phyloP scores from a whole-genome alignment of 257 asterid genomes.

The Fraxinus americana region DNA sequence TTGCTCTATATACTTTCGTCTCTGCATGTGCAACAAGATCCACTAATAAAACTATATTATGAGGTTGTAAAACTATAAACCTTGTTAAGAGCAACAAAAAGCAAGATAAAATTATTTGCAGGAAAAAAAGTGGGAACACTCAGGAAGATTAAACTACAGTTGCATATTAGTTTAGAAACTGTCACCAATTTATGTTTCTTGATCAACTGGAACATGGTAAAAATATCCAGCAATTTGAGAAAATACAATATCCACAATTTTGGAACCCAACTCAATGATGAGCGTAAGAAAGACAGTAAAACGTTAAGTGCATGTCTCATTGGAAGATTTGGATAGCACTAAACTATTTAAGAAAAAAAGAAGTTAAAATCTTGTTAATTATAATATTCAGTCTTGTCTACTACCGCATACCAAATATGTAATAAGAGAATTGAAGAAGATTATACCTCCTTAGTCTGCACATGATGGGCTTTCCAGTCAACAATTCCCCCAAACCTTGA shows the following conservation, averaged over 20 bases:
- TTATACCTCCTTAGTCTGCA: slow-evolving; percentile 87
- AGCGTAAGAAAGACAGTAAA: too few relatives aligned
- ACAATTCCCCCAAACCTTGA: slow-evolving; percentile 97
- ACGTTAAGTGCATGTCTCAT: not conserved
- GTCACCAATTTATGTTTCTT: not conserved
- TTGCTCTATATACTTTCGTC: slow-evolving; percentile 72
- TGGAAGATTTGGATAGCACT: not conserved
- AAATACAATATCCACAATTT: too few relatives aligned
- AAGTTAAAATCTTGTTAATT: not conserved
- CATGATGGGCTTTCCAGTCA: slow-evolving; percentile 98
- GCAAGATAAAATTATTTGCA: not conserved
- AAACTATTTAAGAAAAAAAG: not conserved
- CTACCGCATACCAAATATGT: not conserved
- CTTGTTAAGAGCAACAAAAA: not conserved
- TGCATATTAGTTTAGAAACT: too few relatives aligned
- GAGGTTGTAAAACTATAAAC: not conserved
- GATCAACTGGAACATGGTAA: not conserved
- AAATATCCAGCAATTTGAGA: not conserved
- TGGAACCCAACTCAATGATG: too few relatives aligned
- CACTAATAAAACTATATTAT: not conserved
- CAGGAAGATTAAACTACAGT: too few relatives aligned
- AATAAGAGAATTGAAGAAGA: slow-evolving; percentile 7
- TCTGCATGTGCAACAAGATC: slow-evolving; percentile 46
- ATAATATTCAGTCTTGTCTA: not conserved
- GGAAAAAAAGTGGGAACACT: too few relatives aligned